Conservation (phyloP, 768 basidiomycete genomes). For the Kwoniella dendrophila region DNA sequence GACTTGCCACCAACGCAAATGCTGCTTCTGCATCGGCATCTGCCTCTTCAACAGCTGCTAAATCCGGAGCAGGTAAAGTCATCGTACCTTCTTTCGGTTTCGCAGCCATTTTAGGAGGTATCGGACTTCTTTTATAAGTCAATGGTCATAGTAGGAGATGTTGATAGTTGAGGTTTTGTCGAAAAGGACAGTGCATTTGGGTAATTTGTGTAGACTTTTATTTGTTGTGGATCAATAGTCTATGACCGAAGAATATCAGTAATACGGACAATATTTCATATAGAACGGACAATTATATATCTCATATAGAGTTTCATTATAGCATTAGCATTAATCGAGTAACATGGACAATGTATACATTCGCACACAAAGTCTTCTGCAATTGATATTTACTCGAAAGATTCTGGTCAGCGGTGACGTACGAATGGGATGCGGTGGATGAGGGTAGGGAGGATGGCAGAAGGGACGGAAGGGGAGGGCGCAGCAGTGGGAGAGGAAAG, state of each 20-base stretch:
- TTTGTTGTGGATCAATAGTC: background rate
- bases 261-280: background rate
- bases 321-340: background rate
- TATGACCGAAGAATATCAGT: background rate
- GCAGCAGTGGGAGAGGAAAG: too few species aligned
- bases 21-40: slow-evolving; percentile 8
- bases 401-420: too few species aligned
- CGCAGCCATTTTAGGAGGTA: slow-evolving; percentile 2
- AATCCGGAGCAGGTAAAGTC: slow-evolving; percentile 10
- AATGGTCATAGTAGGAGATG: background rate
- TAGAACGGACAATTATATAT: background rate
- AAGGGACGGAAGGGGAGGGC: too few species aligned
- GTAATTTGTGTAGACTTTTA: background rate
- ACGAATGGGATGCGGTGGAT: too few species aligned
- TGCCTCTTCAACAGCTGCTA: background rate
- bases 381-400: too few species aligned
- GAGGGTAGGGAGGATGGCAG: too few species aligned
- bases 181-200: background rate
- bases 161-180: background rate
- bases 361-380: too few species aligned
- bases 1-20: background rate
- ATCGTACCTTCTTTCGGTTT: slow-evolving; percentile 10
- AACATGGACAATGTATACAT: slow-evolving; percentile 1
- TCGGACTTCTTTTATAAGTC: slow-evolving; percentile 7
- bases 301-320: background rate